Evolutionary conservation across 139 green algal genomes (phyloP).

Genomic region (Chlamydomonas schloesseri): DNA sequence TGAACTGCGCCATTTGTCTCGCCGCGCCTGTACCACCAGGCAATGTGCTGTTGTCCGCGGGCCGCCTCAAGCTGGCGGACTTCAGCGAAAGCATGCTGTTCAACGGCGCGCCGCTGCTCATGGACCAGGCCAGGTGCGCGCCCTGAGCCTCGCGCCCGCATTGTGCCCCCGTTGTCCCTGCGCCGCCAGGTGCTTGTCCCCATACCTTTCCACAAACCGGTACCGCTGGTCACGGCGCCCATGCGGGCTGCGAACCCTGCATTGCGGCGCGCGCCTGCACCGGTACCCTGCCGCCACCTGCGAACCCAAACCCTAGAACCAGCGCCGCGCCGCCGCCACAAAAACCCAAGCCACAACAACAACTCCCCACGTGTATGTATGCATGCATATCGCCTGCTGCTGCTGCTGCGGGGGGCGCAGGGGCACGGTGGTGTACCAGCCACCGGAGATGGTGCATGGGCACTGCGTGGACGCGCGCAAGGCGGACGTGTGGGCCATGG

Average conservation of each 20-base stretch:
- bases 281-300: background rate
- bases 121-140: constrained; percentile 28
- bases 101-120: constrained; percentile 30
- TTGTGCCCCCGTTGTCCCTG: too few species aligned
- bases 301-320: too few species aligned
- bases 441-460: constrained; percentile 42
- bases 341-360: background rate
- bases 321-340: too few species aligned
- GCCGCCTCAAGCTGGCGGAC: constrained; percentile 38
- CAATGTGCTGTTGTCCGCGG: constrained; percentile 42
- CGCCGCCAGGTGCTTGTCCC: too few species aligned
- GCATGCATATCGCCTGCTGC: too few species aligned
- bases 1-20: too few species aligned
- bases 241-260: too few species aligned
- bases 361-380: background rate
- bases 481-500: constrained; percentile 88
- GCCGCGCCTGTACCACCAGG: background rate
- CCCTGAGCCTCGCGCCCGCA: too few species aligned
- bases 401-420: too few species aligned
- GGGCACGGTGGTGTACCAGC: constrained; percentile 46
- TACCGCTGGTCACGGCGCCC: too few species aligned
- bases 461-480: constrained; percentile 40
- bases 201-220: too few species aligned
- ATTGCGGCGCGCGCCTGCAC: too few species aligned
- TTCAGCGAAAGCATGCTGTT: constrained; percentile 49